phyloP scores from a whole-genome alignment of 176 grass and related monocot species.

The Cenchrus purpureus region DNA sequence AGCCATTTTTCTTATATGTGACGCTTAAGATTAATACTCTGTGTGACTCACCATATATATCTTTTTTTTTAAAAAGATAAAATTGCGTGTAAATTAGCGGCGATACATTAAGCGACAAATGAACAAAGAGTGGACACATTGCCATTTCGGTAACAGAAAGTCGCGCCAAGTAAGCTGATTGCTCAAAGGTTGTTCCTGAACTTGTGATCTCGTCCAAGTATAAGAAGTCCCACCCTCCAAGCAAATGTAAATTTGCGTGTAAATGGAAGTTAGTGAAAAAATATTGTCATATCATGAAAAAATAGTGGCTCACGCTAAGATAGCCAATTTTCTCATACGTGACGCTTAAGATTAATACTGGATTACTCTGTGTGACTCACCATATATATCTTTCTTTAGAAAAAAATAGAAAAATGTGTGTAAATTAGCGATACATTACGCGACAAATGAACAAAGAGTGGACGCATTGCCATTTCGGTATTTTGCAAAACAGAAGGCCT shows the following conservation, averaged over 20 bases:
- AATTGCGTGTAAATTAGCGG: background rate
- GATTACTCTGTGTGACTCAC: background rate
- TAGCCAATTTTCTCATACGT: background rate
- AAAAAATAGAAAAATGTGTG: background rate
- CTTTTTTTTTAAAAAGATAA: background rate
- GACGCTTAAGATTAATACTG: background rate
- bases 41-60: background rate
- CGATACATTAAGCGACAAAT: background rate
- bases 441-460: background rate
- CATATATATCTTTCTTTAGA: background rate
- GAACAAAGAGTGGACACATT: background rate
- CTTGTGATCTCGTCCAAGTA: background rate
- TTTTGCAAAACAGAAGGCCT: background rate
- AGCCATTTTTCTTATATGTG: too few relatives aligned
- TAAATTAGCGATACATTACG: background rate
- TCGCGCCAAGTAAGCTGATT: background rate
- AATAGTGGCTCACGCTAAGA: background rate
- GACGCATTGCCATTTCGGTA: background rate
- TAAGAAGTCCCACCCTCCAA: too few relatives aligned
- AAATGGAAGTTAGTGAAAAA: too few relatives aligned
- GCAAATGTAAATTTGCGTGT: too few relatives aligned
- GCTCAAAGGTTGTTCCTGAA: background rate
- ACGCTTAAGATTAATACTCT: background rate
- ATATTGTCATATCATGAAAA: too few relatives aligned
- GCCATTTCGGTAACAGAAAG: background rate